Conservation (phyloP, 2,329 filamentous ascomycete genomes). For the Hortaea werneckii region DNA sequence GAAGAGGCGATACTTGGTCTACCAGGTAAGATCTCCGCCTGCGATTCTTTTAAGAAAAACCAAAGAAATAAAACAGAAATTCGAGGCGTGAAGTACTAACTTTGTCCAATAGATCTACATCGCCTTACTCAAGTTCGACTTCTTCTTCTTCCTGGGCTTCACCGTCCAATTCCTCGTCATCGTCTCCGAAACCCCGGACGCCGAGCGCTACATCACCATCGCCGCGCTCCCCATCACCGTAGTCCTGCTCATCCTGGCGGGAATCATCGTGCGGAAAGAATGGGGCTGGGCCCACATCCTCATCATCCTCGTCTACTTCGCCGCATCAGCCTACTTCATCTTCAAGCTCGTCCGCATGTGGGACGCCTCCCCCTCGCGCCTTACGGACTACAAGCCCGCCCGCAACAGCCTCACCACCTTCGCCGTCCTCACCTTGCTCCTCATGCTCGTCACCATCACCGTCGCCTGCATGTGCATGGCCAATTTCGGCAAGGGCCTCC, state of each 20-base stretch:
- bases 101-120: constrained; percentile 85
- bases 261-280: constrained; percentile 75
- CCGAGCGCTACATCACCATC: constrained; percentile 78
- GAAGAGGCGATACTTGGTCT: constrained; percentile 92
- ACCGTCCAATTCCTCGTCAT: constrained; percentile 97
- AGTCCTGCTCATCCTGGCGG: constrained; percentile 72
- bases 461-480: constrained; percentile 79
- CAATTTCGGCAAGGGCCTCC: constrained; percentile 86
- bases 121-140: constrained; percentile 94
- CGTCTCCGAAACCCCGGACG: constrained; percentile 60
- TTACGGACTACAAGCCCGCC: constrained; percentile 60
- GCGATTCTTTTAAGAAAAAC: too few relatives aligned
- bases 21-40: constrained; percentile 58
- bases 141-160: constrained; percentile 99
- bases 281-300: constrained; percentile 65
- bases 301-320: constrained; percentile 77
- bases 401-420: constrained; percentile 84
- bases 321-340: constrained; percentile 85
- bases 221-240: constrained; percentile 88
- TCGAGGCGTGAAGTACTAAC: background rate
- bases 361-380: constrained; percentile 37
- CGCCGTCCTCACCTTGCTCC: constrained; percentile 79
- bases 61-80: too few relatives aligned
- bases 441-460: constrained; percentile 79
- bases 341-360: constrained; percentile 99